Evolutionary conservation across 441 rosid genomes (phyloP), one percentile per base, ranked within the genome.

Genomic region (Metrosideros polymorpha): DNA sequence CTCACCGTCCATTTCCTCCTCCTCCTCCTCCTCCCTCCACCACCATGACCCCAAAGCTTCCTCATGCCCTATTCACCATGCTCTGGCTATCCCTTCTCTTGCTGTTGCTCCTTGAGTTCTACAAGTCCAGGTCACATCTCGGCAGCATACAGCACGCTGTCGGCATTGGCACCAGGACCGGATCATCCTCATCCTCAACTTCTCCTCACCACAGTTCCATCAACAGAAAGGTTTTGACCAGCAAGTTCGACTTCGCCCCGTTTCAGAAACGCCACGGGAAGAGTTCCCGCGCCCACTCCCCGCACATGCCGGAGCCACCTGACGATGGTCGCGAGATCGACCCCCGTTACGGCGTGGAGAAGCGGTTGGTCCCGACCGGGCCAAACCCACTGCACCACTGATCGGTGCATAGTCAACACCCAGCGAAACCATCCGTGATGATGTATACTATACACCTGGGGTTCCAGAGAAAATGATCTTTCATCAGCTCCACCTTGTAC

Each of bases 381-480:
- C 98, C 99, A 0, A 97, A 97, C 91, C 98, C 99, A 19, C 91
- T 97, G 89, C 99, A 97, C 91, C 98, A 95, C 92, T 85, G 90
- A 90, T 49, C 7, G 53, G 27, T 18, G 83, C 47, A 9, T 66
- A 66, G 22, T 66, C 47, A 35, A 66, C 22, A 9, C 79, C 79
- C 79, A 35, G 79, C 32, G 76, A 63, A 9, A 63, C 76, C 76
- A 32, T 32, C 76, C 76, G 9, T 35, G 79, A 66, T 39, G 45
- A 66, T 35, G 12, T 35, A 24, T 24, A 66, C 47, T 22, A 12
- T 24, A 10, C 47, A 3, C 47, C 79, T 22, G 47, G 47, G 79
- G 14, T 24, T 19, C 79, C 27, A 39, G 47, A 66, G 79, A 19
- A 10, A 22, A 35, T 12, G 79, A 35, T 66, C 79, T 66, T 35